Conservation (phyloP, 2,329 filamentous ascomycete genomes). For the Grosmannia penicillata region DNA sequence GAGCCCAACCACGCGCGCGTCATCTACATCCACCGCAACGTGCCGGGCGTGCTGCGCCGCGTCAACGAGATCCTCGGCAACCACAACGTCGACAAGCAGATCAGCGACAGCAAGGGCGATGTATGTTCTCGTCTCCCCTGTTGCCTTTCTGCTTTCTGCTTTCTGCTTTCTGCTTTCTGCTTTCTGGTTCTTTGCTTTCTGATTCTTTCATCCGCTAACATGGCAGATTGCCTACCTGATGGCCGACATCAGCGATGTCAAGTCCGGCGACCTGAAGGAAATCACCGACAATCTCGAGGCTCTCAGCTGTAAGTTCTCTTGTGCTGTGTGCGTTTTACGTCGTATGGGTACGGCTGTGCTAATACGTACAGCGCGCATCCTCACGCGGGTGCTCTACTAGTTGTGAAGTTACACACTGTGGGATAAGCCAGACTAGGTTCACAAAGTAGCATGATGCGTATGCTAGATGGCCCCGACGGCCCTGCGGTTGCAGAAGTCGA, state of each 20-base stretch:
- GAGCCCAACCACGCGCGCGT: slow-evolving; percentile 82
- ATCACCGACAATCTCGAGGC: slow-evolving; percentile 72
- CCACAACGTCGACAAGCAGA: slow-evolving; percentile 98
- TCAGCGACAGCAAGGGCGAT: slow-evolving; percentile 88
- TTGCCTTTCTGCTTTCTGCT: background rate
- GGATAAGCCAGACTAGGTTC: too few species aligned
- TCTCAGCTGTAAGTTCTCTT: slow-evolving; percentile 53
- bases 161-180: background rate
- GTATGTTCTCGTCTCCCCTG: too few species aligned
- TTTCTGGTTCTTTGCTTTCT: background rate
- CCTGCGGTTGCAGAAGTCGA: too few species aligned
- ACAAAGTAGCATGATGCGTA: too few species aligned
- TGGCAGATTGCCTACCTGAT: slow-evolving; percentile 63
- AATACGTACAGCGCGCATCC: slow-evolving; percentile 22
- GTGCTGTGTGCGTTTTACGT: too few species aligned
- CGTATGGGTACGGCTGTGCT: too few species aligned
- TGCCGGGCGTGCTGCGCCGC: slow-evolving; percentile 84
- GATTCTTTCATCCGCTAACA: background rate
- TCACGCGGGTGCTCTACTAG: slow-evolving; percentile 33
- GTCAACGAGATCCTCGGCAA: slow-evolving; percentile 91
- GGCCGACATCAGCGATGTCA: slow-evolving; percentile 89
- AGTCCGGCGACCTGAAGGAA: slow-evolving; percentile 66
- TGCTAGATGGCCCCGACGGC: too few species aligned
- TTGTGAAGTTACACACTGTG: background rate
- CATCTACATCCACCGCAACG: slow-evolving; percentile 93